Base-by-base conservation (phyloP, 768 basidiomycete genomes). In the Agaricus subrufescens region DNA sequence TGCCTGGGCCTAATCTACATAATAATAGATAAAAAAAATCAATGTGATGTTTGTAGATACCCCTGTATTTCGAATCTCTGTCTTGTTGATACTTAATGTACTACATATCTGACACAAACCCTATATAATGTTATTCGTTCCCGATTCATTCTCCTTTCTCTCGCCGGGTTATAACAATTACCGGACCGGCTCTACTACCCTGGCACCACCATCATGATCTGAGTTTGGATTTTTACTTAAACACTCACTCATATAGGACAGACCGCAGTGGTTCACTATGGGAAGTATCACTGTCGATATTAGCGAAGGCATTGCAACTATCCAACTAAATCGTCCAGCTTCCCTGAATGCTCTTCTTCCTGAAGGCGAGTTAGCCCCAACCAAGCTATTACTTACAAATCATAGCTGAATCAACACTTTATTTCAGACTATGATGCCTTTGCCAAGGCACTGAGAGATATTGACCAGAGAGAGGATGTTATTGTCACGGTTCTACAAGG, bases 401-500 rank as follows among this genome's bases (percentile, higher is more conserved):
- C 34, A 34, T 8, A 8, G 7, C 3, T 7, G 7, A 3, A 34
- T 34, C 5, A 34, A 7, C 2, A 34, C 5, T 11, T 34, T 4
- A 8, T 30, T 39, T 54, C 23, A 88, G 86, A 88, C 64, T 89
- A 89, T 58, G 75, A 82, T 50, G 76, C 71, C 1, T 78, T 89
- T 46, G 82, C 85, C 19, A 77, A 77, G 58, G 74, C 78, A 8
- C 61, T 89, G 57, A 72, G 84, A 60, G 77, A 77, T 8, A 77
- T 88, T 25, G 82, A 88, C 67, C 65, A 74, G 54, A 75, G 80
- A 34, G 75, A 78, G 1, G 85, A 87, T 61, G 85, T 88, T 5
- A 55, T 84, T 26, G 80, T 81, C 26, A 89, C 87, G 1, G 69
- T 89, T 8, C 82, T 84, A 80, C 87, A 87, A 75, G 86, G 86